phyloP scores from a whole-genome alignment of 805 yeast species.

The Lipomyces lipofer region DNA sequence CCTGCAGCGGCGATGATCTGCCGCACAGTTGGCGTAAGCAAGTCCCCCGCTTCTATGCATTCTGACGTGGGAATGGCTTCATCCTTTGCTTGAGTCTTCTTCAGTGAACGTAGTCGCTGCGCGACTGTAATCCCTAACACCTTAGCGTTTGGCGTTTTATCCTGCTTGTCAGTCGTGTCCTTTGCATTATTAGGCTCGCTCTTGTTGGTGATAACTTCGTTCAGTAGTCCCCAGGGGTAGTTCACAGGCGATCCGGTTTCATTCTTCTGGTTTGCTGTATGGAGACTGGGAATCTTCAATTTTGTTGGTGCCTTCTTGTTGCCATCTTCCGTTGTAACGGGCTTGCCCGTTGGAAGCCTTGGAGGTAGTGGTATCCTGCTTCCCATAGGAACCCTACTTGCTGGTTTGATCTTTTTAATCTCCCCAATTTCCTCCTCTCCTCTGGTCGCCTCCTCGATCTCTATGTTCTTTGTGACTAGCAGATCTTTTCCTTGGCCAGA shows the following conservation, averaged over 20 bases:
- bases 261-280: background rate
- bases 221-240: background rate
- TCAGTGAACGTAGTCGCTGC: background rate
- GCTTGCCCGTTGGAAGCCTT: background rate
- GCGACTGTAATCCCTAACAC: background rate
- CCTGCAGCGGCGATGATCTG: conserved; percentile 3
- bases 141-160: background rate
- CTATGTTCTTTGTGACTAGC: too few species aligned
- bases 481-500: too few species aligned
- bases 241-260: background rate
- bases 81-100: background rate
- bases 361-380: background rate
- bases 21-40: conserved; percentile 1
- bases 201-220: background rate
- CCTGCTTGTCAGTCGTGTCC: background rate
- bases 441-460: too few species aligned
- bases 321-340: background rate
- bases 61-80: too few species aligned
- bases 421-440: background rate
- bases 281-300: background rate
- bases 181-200: background rate
- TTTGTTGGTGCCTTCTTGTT: background rate
- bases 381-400: background rate
- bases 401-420: background rate
- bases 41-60: too few species aligned